Conservation (phyloP, 1,139 yeast species). For the Pneumocystis wakefieldiae region DNA sequence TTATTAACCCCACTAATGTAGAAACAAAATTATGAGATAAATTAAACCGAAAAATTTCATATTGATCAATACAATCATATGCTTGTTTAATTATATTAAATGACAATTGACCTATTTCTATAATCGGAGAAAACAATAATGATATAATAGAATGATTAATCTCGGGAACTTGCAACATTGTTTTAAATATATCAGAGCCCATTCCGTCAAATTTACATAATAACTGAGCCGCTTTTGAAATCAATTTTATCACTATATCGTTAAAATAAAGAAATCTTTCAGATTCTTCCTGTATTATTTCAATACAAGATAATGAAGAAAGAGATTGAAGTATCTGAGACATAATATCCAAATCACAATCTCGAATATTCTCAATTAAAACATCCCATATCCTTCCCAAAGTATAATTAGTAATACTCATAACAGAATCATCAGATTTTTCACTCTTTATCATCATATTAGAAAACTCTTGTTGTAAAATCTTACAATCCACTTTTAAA, state of each 20-base stretch:
- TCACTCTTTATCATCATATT: not conserved
- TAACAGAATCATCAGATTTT: not conserved
- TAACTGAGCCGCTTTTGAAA: slow-evolving; percentile 13
- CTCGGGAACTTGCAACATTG: slow-evolving; percentile 25
- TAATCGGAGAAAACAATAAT: slow-evolving; percentile 18
- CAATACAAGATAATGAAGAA: slow-evolving; percentile 18
- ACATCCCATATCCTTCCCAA: not conserved
- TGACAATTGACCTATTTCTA: slow-evolving; percentile 37
- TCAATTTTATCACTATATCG: slow-evolving; percentile 6
- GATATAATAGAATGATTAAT: slow-evolving; percentile 17
- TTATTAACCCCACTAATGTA: slow-evolving; percentile 37
- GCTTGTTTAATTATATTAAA: slow-evolving; percentile 61
- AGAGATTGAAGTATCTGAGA: slow-evolving; percentile 7
- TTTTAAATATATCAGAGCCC: slow-evolving; percentile 25
- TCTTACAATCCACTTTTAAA: not conserved
- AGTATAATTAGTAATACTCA: not conserved
- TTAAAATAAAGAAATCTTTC: slow-evolving; percentile 4
- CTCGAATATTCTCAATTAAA: not conserved
- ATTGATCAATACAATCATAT: slow-evolving; percentile 58
- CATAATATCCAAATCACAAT: slow-evolving; percentile 4
- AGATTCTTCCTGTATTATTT: slow-evolving; percentile 29
- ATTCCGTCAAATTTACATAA: slow-evolving; percentile 33
- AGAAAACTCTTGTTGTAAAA: not conserved
- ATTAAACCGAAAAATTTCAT: slow-evolving; percentile 51
- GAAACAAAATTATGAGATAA: slow-evolving; percentile 31